Evolutionary conservation across 805 yeast genomes (phyloP).

Genomic region (Debaryomyces prosopidis): DNA sequence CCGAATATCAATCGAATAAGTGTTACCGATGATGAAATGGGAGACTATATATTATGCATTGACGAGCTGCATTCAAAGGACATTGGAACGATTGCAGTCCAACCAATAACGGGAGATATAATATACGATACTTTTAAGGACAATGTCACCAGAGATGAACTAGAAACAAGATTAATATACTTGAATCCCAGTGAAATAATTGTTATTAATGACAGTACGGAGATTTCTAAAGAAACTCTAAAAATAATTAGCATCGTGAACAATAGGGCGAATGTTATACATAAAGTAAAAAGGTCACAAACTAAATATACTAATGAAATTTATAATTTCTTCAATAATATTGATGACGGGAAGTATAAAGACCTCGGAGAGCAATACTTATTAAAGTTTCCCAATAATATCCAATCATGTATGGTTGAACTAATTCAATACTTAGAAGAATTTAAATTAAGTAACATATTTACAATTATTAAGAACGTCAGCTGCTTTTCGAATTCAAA

Average conservation of each 20-base stretch:
- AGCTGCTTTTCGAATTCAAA: conserved; percentile 48
- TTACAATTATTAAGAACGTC: conserved; percentile 53
- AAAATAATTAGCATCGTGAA: conserved; percentile 17
- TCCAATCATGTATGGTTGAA: conserved; percentile 43
- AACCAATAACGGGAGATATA: conserved; percentile 75
- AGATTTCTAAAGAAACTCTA: conserved; percentile 32
- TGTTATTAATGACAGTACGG: conserved; percentile 33
- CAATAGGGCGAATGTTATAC: conserved; percentile 9
- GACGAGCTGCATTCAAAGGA: conserved; percentile 17
- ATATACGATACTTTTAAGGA: conserved; percentile 72
- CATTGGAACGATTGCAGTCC: conserved; percentile 59
- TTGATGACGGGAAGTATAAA: conserved; percentile 17
- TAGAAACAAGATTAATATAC: conserved; percentile 74
- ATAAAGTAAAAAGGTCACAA: conserved; percentile 1
- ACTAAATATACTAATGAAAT: conserved; percentile 14
- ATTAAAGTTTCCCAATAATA: conserved; percentile 15
- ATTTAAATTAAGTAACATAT: conserved; percentile 59
- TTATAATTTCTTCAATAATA: conserved; percentile 23
- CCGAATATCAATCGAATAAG: conserved; percentile 10
- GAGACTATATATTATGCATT: conserved; percentile 50
- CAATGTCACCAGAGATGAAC: conserved; percentile 50
- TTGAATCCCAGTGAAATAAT: conserved; percentile 78
- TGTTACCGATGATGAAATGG: conserved; percentile 26
- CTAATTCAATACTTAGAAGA: conserved; percentile 58
- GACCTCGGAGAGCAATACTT: conserved; percentile 25